Evolutionary conservation across 192 early-diverging fungal species (phyloP).

Genomic region (Dimargaris cristalligena): DNA sequence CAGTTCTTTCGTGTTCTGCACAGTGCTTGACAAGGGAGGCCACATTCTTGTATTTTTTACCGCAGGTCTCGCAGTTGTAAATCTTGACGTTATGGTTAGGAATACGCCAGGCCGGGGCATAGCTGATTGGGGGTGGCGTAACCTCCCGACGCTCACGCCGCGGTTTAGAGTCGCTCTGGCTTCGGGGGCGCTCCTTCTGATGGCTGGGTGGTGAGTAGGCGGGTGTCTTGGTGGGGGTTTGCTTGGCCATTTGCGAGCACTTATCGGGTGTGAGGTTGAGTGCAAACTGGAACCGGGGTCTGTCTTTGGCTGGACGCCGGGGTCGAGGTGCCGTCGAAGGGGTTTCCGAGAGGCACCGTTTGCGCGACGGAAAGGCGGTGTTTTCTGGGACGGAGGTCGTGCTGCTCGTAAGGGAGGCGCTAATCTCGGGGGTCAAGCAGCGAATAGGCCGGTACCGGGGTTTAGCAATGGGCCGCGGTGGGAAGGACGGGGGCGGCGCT

Average conservation of each 20-base stretch:
- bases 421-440: no score
- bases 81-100: slow-evolving; percentile 6
- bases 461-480: no score
- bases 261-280: slow-evolving; percentile 5
- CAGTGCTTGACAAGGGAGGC: slow-evolving; percentile 5
- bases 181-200: slow-evolving; percentile 1
- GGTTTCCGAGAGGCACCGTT: no score
- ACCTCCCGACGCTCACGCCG: slow-evolving; percentile 2
- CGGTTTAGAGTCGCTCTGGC: background rate
- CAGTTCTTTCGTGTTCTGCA: slow-evolving; percentile 5
- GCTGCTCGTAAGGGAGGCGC: no score
- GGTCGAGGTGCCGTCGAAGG: no score
- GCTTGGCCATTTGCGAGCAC: slow-evolving; percentile 2
- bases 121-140: slow-evolving; percentile 6
- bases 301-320: no score
- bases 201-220: background rate
- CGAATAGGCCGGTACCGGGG: no score
- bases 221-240: background rate
- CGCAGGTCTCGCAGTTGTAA: background rate
- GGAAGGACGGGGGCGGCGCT: no score
- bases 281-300: slow-evolving; percentile 7
- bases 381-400: no score
- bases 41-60: slow-evolving; percentile 9
- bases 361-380: no score
- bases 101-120: slow-evolving; percentile 8